These are phyloP conservation scores for Fusarium stilboides DNA, from an alignment of 2,329 filamentous ascomycete genomes.

Conservation along the genomic window DNA sequence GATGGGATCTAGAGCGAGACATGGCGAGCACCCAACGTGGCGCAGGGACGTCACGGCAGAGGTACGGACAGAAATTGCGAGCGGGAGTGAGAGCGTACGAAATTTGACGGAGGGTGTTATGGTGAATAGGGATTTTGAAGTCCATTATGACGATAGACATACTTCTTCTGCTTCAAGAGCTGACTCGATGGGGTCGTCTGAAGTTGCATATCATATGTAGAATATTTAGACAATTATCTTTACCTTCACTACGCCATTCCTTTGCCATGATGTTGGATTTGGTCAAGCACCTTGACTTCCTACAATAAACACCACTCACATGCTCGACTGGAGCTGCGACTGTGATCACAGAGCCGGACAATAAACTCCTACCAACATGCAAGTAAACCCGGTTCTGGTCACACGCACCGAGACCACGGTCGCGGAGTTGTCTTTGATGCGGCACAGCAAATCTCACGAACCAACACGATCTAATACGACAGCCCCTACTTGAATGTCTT, in stretches of 20 bases:
- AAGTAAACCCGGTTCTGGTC: background rate
- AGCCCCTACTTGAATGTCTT: background rate
- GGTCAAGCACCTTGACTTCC: too few relatives aligned
- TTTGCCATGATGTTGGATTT: too few relatives aligned
- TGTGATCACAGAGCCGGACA: background rate
- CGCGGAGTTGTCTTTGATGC: background rate
- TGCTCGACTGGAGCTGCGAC: background rate
- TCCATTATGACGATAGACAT: constrained; percentile 43
- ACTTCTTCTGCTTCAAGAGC: constrained; percentile 17
- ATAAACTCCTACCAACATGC: background rate
- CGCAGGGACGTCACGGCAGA: constrained; percentile 26
- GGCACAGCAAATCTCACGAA: background rate
- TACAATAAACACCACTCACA: too few relatives aligned
- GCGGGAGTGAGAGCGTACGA: constrained; percentile 43
- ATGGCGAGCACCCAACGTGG: constrained; percentile 26
- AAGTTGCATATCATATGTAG: constrained; percentile 37
- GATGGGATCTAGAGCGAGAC: constrained; percentile 9
- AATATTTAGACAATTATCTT: background rate
- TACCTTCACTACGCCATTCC: background rate
- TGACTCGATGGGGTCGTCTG: constrained; percentile 39
- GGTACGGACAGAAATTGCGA: constrained; percentile 15
- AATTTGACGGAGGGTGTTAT: constrained; percentile 46
- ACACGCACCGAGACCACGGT: background rate
- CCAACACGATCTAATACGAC: background rate
- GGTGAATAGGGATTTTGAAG: constrained; percentile 45